Percentiles rank a stretch among this genome's conserved stretches.
These are phyloP conservation scores for Phtheirospermum japonicum DNA, from an alignment of 257 asterid genomes.

Conservation along the genomic window DNA sequence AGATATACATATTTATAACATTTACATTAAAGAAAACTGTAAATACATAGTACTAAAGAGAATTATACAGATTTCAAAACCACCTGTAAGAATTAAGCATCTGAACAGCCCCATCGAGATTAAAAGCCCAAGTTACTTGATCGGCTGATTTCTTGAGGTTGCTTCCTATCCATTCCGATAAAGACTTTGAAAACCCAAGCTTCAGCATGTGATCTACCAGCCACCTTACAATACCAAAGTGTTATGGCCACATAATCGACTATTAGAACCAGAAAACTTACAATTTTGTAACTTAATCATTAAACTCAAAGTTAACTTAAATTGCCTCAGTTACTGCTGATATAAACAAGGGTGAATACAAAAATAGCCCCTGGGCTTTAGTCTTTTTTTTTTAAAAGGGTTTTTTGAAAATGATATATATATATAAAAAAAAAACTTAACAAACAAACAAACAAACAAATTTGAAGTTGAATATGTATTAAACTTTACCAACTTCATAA, in stretches of 20 bases:
- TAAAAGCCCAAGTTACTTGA: conserved; percentile 70
- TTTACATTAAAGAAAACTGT: background rate
- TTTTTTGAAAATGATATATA: no score
- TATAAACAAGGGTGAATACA: background rate
- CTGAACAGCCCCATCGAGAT: conserved; percentile 81
- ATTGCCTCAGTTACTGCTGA: background rate
- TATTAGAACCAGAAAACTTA: conserved; percentile 13
- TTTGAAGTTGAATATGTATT: no score
- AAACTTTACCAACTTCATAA: no score
- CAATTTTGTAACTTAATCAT: background rate
- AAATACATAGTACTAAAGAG: background rate
- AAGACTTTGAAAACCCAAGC: conserved; percentile 84
- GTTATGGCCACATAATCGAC: conserved; percentile 19
- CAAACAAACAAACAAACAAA: no score
- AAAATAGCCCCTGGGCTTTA: no score
- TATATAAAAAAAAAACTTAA: no score
- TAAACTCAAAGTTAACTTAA: background rate
- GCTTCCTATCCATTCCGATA: conserved; percentile 91
- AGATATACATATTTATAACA: background rate
- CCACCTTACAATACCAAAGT: conserved; percentile 54
- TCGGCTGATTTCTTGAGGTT: conserved; percentile 81
- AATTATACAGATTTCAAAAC: conserved; percentile 1
- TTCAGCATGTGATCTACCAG: conserved; percentile 80
- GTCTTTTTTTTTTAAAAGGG: no score
- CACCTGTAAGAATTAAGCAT: conserved; percentile 90